Evolutionary conservation across 2,329 filamentous ascomycete genomes (phyloP).

Genomic region (Fusarium subglutinans): DNA sequence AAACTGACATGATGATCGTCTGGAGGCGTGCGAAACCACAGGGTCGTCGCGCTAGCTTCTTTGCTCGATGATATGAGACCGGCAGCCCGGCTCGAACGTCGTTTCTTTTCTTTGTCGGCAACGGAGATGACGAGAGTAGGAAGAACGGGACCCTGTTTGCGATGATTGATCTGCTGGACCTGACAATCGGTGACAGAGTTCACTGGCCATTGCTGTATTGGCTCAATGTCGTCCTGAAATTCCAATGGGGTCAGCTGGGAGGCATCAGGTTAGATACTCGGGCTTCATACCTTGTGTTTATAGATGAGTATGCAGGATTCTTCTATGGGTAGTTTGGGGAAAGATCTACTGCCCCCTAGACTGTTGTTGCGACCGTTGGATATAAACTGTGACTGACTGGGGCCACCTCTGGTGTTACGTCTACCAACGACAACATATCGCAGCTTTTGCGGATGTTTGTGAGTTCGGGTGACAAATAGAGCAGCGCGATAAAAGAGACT

Average conservation of each 20-base stretch:
- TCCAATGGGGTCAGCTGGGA: constrained; percentile 5
- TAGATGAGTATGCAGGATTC: constrained; percentile 62
- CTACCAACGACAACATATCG: constrained; percentile 68
- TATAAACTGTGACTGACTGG: constrained; percentile 52
- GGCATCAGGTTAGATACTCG: not conserved
- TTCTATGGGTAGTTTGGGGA: constrained; percentile 50
- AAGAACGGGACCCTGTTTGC: constrained; percentile 68
- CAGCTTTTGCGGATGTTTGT: constrained; percentile 52
- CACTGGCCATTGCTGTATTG: constrained; percentile 63
- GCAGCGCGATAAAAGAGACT: constrained; percentile 20
- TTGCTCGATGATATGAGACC: constrained; percentile 62
- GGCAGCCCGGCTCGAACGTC: constrained; percentile 70
- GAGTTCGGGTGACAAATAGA: constrained; percentile 1
- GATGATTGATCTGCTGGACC: constrained; percentile 67
- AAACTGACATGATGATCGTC: constrained; percentile 63
- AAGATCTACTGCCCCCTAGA: constrained; percentile 48
- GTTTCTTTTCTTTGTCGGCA: constrained; percentile 69
- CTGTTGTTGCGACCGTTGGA: constrained; percentile 52
- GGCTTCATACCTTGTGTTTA: constrained; percentile 61
- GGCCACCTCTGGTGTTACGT: constrained; percentile 44
- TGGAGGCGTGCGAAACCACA: constrained; percentile 65
- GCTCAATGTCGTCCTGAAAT: constrained; percentile 61
- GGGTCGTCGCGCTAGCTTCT: constrained; percentile 57
- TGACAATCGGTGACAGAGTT: constrained; percentile 65
- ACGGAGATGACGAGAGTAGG: constrained; percentile 69